Evolutionary conservation across 2,329 filamentous ascomycete genomes (phyloP), one percentile per base, ranked within the genome.

Genomic region (Verticillium isaacii): DNA sequence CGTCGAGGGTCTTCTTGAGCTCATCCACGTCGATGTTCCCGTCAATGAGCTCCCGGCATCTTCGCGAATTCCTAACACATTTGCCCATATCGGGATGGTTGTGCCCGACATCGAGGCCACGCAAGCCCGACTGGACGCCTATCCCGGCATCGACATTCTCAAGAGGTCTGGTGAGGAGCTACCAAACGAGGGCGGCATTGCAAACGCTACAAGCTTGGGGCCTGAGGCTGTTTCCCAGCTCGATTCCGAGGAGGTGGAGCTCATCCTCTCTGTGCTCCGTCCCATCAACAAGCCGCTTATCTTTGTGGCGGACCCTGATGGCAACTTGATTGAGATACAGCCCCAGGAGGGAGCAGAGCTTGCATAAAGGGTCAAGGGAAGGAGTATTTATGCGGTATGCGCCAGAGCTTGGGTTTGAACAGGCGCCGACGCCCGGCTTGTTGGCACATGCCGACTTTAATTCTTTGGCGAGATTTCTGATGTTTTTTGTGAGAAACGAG

Each of bases 1-100:
- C 58, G 62, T 65, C 11, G 67, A 68, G 32, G 73, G 73, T 2
- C 60, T 76, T 32, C 57, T 76, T 2, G 73, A 75, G 66, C 64
- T 77, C 12, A 60, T 73, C 17, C 61, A 68, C 52, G 61, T 71
- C 54, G 65, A 67, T 36, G 64, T 68, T 25, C 64, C 65, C 1
- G 64, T 65, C 32, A 64, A 66, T 17, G 61, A 63, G 17, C 57
- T 70, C 12, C 52, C 65, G 14, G 64, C 68, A 3, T 67, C 66
- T 6, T 69, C 63, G 3, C 59, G 67, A 37, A 62, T 50, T 9
- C 65, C 69, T 8, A 74, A 71, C 64, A 74, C 71, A 2, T 72
- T 76, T 56, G 68, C 69, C 15, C 72, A 77, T 63, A 64, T 76
- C 15, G 74, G 74, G 3, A 67, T 77, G 19, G 67, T 77, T 14